Conservation (phyloP, 2,329 filamentous ascomycete genomes). For the Hypoxylon sp. region DNA sequence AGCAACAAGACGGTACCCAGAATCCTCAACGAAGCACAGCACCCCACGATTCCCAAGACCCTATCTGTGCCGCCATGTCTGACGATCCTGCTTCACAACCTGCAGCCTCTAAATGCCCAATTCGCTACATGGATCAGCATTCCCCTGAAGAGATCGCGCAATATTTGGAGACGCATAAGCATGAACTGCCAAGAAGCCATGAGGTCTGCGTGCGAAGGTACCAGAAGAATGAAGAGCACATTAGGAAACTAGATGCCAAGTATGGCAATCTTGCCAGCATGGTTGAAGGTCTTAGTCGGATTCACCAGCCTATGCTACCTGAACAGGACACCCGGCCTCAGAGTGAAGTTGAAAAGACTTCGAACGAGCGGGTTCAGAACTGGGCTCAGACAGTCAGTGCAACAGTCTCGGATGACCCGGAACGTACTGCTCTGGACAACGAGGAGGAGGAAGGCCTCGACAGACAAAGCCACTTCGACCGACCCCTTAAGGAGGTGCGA, state of each 20-base stretch:
- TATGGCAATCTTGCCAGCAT: constrained; percentile 94
- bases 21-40: constrained; percentile 55
- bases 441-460: constrained; percentile 67
- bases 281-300: constrained; percentile 90
- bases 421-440: constrained; percentile 59
- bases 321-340: constrained; percentile 64
- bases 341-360: constrained; percentile 65
- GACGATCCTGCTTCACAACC: constrained; percentile 71
- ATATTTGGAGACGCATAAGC: constrained; percentile 96
- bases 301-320: constrained; percentile 90
- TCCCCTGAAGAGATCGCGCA: constrained; percentile 92
- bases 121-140: constrained; percentile 92
- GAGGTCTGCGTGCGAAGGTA: constrained; percentile 93
- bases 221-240: constrained; percentile 87
- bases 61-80: constrained; percentile 75
- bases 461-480: constrained; percentile 83
- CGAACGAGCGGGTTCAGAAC: constrained; percentile 82
- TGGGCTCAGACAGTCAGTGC: constrained; percentile 86
- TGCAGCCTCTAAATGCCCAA: constrained; percentile 81
- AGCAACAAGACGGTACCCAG: constrained; percentile 54
- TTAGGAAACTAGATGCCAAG: constrained; percentile 91
- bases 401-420: constrained; percentile 56
- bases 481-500: constrained; percentile 88
- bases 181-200: constrained; percentile 93
- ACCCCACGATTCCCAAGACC: constrained; percentile 67